These are phyloP conservation scores for Scheffersomyces coipomensis DNA, from an alignment of 805 yeast species.

Conservation along the genomic window DNA sequence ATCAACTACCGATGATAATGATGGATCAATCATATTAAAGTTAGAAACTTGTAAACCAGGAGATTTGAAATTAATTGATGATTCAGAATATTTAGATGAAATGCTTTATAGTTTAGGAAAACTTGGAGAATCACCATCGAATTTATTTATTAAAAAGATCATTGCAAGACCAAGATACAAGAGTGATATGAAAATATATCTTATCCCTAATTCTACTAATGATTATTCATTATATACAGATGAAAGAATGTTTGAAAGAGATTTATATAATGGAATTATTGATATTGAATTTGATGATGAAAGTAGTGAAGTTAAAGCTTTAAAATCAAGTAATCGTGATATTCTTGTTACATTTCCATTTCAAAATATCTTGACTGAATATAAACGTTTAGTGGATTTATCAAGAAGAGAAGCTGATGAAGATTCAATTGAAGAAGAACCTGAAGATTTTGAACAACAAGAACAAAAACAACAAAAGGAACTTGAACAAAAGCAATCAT, in stretches of 20 bases:
- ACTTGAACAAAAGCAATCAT: no score
- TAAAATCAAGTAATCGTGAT: conserved; percentile 2
- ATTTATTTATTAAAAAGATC: conserved; percentile 52
- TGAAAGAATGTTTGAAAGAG: conserved; percentile 50
- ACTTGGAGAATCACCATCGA: conserved; percentile 42
- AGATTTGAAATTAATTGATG: conserved; percentile 48
- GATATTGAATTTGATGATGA: conserved; percentile 22
- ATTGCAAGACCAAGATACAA: conserved; percentile 65
- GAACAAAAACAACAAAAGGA: no score
- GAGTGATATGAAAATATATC: conserved; percentile 59
- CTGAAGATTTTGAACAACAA: no score
- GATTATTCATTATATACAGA: conserved; percentile 46
- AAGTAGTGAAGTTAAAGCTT: conserved; percentile 2
- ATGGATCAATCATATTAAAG: conserved; percentile 52
- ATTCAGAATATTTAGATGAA: conserved; percentile 39
- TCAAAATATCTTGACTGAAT: conserved; percentile 8
- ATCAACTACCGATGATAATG: conserved; percentile 51
- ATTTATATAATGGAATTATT: conserved; percentile 48
- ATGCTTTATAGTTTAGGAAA: conserved; percentile 39
- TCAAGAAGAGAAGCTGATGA: not conserved
- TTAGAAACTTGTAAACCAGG: conserved; percentile 58
- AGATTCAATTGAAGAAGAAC: not conserved
- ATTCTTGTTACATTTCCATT: conserved; percentile 17
- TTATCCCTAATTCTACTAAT: conserved; percentile 42
- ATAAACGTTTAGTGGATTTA: conserved; percentile 5